Evolutionary conservation across 306 rosid species (phyloP), one percentile per base, ranked within the genome.

Genomic region (Trifolium subterraneum): DNA sequence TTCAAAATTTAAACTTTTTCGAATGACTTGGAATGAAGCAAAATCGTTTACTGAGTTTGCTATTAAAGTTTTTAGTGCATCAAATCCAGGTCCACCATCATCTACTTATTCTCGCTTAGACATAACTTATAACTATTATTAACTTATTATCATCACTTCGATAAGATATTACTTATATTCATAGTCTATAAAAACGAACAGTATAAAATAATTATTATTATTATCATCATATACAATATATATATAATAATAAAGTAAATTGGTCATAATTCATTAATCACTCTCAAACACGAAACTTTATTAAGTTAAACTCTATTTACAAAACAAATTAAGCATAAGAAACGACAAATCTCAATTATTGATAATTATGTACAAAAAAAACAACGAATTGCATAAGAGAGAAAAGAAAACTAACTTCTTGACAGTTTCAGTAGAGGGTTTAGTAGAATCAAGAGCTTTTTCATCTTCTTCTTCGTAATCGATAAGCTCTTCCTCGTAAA

Each of bases 401-500:
- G 29, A 7, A 4, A 71, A 13, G 27, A 71, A 71, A 10, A 78
- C 92, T 80, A 47, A 87, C 96, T 87, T 90, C 59, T 87, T 87
- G 75, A 44, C 92, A 12, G 90, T 19, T 38, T 86, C 92, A 22
- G 88, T 73, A 9, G 79, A 61, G 20, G 90, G 84, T 56, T 87
- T 87, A 12, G 84, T 73, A 62, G 95, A 82, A 72, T 86, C 90
- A 72, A 84, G 86, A 72, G 81, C 82, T 16, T 81, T 88, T 9
- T 86, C 90, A 23, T 87, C 96, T 52, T 90, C 92, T 50, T 86
- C 92, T 66, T 87, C 92, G 63, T 86, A 90, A 74, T 90, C 92
- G 64, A 90, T 81, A 23, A 87, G 90, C 84, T 90, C 92, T 47
- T 87, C 92, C 73, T 87, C 96, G 83, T 87, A 90, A 7, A 79